Evolutionary conservation across 140 eudicot genomes (phyloP).

Genomic region (Oenanthe javanica): DNA sequence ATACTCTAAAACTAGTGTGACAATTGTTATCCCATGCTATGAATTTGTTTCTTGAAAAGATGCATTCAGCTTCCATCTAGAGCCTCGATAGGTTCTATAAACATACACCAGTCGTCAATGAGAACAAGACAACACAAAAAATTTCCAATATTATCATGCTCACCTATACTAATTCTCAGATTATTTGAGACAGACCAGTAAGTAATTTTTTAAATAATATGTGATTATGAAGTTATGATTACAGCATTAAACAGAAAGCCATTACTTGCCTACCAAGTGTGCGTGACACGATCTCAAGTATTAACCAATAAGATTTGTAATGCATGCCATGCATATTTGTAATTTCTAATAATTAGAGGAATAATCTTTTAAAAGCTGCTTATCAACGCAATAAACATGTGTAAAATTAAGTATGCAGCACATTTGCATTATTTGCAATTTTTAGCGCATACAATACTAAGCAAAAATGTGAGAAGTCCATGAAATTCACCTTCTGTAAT

Average conservation of each 20-base stretch:
- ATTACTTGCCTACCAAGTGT: not conserved
- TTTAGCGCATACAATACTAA: not conserved
- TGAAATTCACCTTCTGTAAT: constrained; percentile 32
- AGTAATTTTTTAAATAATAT: not conserved
- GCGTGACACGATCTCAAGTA: not conserved
- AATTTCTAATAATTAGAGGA: not conserved
- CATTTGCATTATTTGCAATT: not conserved
- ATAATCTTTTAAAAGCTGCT: not conserved
- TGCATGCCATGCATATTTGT: not conserved
- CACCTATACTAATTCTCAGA: not conserved
- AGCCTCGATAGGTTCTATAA: not conserved
- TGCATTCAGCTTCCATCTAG: constrained; percentile 3
- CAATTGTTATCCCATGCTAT: constrained; percentile 7
- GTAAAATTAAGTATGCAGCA: not conserved
- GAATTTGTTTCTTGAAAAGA: not conserved
- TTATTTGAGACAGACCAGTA: not conserved
- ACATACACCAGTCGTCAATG: not conserved
- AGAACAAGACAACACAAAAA: not conserved
- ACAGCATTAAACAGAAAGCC: not conserved
- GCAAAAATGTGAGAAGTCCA: not conserved
- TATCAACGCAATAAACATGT: not conserved
- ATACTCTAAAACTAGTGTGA: not conserved
- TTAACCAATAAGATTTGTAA: not conserved
- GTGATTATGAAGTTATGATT: not conserved
- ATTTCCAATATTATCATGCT: not conserved